Evolutionary conservation across 2,329 filamentous ascomycete genomes (phyloP).

Genomic region (Diaporthe sp.): DNA sequence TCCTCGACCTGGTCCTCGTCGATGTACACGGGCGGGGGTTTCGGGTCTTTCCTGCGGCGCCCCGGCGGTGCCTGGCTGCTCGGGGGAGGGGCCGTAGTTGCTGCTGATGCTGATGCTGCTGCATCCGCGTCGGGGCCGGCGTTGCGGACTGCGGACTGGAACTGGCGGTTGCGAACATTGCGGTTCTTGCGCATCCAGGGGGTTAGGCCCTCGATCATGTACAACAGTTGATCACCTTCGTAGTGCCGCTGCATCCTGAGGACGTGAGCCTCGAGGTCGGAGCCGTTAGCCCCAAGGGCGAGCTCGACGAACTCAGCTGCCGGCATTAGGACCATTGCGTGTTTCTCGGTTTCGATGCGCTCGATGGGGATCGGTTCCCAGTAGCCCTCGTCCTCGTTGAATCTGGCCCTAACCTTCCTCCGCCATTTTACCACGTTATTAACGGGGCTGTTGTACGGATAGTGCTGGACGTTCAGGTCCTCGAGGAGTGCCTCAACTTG

Average conservation of each 20-base stretch:
- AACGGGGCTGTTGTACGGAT: conserved; percentile 59
- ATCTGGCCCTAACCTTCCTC: conserved; percentile 74
- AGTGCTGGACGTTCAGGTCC: conserved; percentile 61
- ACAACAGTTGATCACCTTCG: conserved; percentile 68
- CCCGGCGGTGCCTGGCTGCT: conserved; percentile 40
- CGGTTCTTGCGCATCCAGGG: conserved; percentile 78
- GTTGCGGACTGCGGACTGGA: conserved; percentile 72
- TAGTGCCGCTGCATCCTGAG: conserved; percentile 66
- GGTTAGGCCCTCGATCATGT: conserved; percentile 78
- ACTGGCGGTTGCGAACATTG: conserved; percentile 76
- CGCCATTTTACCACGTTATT: conserved; percentile 75
- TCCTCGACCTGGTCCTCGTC: conserved; percentile 79
- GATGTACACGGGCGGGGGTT: conserved; percentile 61
- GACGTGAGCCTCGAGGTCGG: conserved; percentile 71
- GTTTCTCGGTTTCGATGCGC: conserved; percentile 67
- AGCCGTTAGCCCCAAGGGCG: conserved; percentile 58
- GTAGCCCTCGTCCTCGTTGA: conserved; percentile 69
- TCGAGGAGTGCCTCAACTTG: conserved; percentile 65
- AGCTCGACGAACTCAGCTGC: conserved; percentile 77
- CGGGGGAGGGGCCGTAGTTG: conserved; percentile 40
- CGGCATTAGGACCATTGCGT: conserved; percentile 71
- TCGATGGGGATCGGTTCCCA: conserved; percentile 72
- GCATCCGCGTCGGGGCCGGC: conserved; percentile 50
- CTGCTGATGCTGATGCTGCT: background rate
- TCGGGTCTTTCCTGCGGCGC: conserved; percentile 55